Evolutionary conservation across 345 rosid genomes (phyloP).

Genomic region (Turritis glabra): DNA sequence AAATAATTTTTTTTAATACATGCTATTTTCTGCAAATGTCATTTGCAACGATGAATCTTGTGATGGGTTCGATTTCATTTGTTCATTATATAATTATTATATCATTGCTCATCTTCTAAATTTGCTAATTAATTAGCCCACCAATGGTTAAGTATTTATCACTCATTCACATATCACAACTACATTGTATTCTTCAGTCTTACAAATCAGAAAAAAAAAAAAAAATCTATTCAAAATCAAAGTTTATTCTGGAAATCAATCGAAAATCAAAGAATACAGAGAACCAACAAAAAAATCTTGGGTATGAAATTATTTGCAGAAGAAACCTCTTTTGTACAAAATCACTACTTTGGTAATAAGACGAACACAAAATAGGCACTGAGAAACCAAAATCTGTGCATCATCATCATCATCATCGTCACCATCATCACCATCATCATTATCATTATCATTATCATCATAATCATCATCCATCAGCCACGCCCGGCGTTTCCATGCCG

Average conservation of each 20-base stretch:
- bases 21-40: not conserved
- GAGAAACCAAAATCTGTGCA: constrained; percentile 13
- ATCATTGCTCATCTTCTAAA: too few species aligned
- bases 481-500: constrained; percentile 70
- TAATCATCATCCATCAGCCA: constrained; percentile 45
- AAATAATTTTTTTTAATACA: not conserved
- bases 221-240: constrained; percentile 2
- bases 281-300: constrained; percentile 32
- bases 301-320: constrained; percentile 32
- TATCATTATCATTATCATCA: not conserved
- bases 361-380: constrained; percentile 25
- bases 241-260: constrained; percentile 10
- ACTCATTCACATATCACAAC: not conserved
- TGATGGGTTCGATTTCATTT: too few species aligned
- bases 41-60: too few species aligned
- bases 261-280: constrained; percentile 24
- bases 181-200: constrained; percentile 11
- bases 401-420: not conserved
- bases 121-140: not conserved
- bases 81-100: too few species aligned
- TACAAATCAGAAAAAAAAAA: not conserved
- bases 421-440: constrained; percentile 1
- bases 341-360: constrained; percentile 24
- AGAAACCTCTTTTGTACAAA: constrained; percentile 35
- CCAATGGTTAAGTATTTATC: not conserved